Evolutionary conservation across 805 yeast genomes (phyloP).

Genomic region (Candida succiphila): DNA sequence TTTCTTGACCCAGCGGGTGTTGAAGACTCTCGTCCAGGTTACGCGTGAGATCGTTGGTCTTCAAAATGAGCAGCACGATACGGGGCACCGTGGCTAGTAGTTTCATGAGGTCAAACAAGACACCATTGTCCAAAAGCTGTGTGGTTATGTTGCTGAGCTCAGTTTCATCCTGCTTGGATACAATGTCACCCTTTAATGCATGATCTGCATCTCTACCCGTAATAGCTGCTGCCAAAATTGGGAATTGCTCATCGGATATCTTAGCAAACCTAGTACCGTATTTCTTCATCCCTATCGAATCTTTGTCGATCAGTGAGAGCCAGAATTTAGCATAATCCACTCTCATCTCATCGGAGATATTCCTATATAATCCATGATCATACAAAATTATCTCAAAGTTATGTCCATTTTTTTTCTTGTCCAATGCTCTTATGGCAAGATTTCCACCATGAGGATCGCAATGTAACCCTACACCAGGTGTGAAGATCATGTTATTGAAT

Average conservation of each 20-base stretch:
- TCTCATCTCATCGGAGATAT: conserved; percentile 68
- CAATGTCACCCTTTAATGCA: conserved; percentile 56
- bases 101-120: conserved; percentile 68
- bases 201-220: conserved; percentile 87
- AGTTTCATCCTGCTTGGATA: conserved; percentile 38
- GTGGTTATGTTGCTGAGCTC: conserved; percentile 65
- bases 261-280: conserved; percentile 78
- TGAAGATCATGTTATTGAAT: conserved; percentile 91
- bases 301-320: conserved; percentile 74
- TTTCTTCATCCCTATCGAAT: conserved; percentile 52
- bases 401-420: conserved; percentile 30
- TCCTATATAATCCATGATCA: conserved; percentile 91
- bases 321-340: conserved; percentile 85
- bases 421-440: conserved; percentile 60
- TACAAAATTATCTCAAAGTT: conserved; percentile 88
- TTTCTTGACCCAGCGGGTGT: conserved; percentile 76
- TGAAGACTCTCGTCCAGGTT: conserved; percentile 76
- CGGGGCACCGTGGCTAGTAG: conserved; percentile 75
- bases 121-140: conserved; percentile 49
- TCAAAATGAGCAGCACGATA: conserved; percentile 74
- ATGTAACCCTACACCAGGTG: conserved; percentile 85
- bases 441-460: conserved; percentile 99
- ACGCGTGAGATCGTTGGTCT: conserved; percentile 90
- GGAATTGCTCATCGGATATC: conserved; percentile 67
- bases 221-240: conserved; percentile 82